phyloP scores from a whole-genome alignment of 1,284 basidiomycete genomes.

The Austroboletus novae-zelandiae region DNA sequence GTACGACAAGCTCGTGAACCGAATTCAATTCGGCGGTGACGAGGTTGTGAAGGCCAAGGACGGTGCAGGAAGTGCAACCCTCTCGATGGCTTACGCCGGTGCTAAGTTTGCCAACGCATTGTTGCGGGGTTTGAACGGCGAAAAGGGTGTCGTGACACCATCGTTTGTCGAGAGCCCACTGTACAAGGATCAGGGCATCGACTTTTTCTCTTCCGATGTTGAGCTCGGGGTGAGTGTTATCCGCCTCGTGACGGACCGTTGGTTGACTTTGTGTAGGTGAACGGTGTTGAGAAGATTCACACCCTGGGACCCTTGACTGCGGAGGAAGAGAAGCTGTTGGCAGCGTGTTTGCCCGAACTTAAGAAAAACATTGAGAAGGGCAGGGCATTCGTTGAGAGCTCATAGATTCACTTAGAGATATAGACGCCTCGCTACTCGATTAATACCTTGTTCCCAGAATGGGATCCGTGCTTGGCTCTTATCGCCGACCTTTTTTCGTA shows the following conservation, averaged over 20 bases:
- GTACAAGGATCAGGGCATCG: constrained; percentile 78
- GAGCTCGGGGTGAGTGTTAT: constrained; percentile 77
- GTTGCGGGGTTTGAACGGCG: constrained; percentile 82
- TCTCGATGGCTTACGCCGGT: constrained; percentile 93
- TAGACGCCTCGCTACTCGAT: constrained; percentile 11
- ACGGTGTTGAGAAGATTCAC: constrained; percentile 91
- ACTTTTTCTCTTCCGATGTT: constrained; percentile 89
- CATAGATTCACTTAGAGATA: constrained; percentile 32
- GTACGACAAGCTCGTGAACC: constrained; percentile 72
- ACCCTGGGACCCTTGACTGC: constrained; percentile 73
- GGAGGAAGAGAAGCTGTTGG: constrained; percentile 84
- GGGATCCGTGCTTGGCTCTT: constrained; percentile 3
- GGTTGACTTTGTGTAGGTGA: constrained; percentile 44
- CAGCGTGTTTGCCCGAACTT: constrained; percentile 87
- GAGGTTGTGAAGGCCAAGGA: constrained; percentile 91
- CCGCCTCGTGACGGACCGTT: background rate
- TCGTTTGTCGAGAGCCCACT: constrained; percentile 88
- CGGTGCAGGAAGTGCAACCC: constrained; percentile 85
- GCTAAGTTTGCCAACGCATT: constrained; percentile 86
- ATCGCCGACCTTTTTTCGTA: constrained; percentile 52
- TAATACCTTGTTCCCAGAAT: constrained; percentile 27
- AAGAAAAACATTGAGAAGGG: constrained; percentile 98
- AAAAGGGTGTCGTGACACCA: constrained; percentile 82
- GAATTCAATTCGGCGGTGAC: constrained; percentile 92
- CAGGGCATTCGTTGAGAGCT: constrained; percentile 66